Base-by-base conservation (phyloP, 148 eudicot species). In the Pharnaceum exiguum region DNA sequence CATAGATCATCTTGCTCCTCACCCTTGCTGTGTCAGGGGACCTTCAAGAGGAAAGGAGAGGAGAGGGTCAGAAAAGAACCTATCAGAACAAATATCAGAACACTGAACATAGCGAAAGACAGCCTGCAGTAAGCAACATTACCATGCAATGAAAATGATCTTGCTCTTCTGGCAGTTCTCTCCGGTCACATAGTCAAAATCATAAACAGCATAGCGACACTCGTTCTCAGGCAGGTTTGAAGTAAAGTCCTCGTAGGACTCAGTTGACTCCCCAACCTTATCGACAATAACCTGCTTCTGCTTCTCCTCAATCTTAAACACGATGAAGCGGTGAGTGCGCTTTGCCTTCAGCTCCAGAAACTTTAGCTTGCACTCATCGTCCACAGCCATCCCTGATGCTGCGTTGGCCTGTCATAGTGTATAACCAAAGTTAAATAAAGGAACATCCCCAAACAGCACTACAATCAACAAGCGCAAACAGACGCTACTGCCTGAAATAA, bases 131-230 rank as follows among this genome's bases (percentile, higher is more conserved):
- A 50, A 28, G n/a, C 7, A 26, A 50, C 19, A 59, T 46, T 89
- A 89, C 96, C 96, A 89, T 30, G 94, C 96, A 67, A 89, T 66
- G 66, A 89, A 89, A 74, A 89, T 85, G 54, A 89, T 89, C 80
- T 70, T 85, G 96, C 96, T 89, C 69, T 89, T 89, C 45, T 79
- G 96, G 80, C 78, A 71, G 43, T 83, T 83, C 71, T 89, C 96
- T 61, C 59, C 79, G 1, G 96, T 85, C 45, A 85, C 80, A 37
- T 82, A 89, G 64, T 89, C 96, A 60, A 70, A 83, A 69, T 89
- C 96, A 60, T 62, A 89, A 9, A 86, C 85, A 46, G 95, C 89
- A 66, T 86, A 86, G 36, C 95, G 80, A 48, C 95, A 86, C 72
- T 89, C 96, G 29, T 81, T 73, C 24, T 72, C 96, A 37, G 96